phyloP scores from a whole-genome alignment of 345 rosid genomes.

The Murraya paniculata region DNA sequence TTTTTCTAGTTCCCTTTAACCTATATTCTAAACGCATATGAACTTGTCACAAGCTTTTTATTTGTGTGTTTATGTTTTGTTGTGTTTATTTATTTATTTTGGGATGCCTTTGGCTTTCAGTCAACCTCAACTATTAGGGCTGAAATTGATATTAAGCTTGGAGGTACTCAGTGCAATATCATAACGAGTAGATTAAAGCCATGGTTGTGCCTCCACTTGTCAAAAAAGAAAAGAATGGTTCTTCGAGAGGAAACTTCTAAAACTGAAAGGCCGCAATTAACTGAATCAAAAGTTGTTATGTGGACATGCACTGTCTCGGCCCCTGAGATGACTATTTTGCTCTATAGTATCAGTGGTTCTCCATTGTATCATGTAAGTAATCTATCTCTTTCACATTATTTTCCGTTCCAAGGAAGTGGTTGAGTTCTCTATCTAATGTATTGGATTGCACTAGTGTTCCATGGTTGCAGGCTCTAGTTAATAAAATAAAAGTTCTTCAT shows the following conservation, averaged over 20 bases:
- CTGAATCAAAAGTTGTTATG: slow-evolving; percentile 58
- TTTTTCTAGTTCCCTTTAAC: background rate
- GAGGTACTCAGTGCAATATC: slow-evolving; percentile 81
- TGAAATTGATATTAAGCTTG: slow-evolving; percentile 93
- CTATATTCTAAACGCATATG: background rate
- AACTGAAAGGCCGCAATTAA: slow-evolving; percentile 41
- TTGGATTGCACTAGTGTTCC: background rate
- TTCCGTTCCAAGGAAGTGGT: background rate
- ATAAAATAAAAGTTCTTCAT: background rate
- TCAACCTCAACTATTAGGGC: slow-evolving; percentile 73
- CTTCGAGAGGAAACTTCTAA: slow-evolving; percentile 54
- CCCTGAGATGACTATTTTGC: slow-evolving; percentile 87
- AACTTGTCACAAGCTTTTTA: background rate
- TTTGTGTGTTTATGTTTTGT: background rate
- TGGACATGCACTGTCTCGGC: slow-evolving; percentile 98
- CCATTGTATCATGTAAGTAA: slow-evolving; percentile 90
- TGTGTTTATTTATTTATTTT: slow-evolving; percentile 3
- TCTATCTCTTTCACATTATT: background rate
- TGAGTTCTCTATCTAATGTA: slow-evolving; percentile 3
- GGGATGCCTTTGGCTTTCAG: slow-evolving; percentile 45
- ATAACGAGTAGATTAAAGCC: slow-evolving; percentile 73
- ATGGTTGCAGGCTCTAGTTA: background rate
- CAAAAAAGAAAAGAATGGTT: slow-evolving; percentile 59
- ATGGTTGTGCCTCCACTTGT: slow-evolving; percentile 70
- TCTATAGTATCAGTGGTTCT: slow-evolving; percentile 49